These are phyloP conservation scores for Globisporangium cylindrosporum DNA, from an alignment of 352 stramenopile genomes.

Conservation along the genomic window DNA sequence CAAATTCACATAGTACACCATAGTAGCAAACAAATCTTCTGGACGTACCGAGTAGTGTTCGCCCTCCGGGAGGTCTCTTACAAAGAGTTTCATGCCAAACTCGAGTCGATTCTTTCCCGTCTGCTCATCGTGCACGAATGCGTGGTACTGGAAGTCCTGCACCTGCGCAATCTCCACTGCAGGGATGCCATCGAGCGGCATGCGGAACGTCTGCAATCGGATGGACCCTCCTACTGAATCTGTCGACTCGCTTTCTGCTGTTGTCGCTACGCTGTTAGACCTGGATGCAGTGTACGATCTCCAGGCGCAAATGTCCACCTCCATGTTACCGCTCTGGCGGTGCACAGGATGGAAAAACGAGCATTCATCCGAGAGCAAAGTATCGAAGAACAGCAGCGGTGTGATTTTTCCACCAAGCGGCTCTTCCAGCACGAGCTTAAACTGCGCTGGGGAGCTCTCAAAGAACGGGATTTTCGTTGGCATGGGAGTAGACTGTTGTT, in stretches of 20 bases:
- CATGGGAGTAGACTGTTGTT: neutral
- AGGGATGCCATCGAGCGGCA: slow-evolving; percentile 49
- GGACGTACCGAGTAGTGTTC: slow-evolving; percentile 55
- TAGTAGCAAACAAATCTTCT: neutral
- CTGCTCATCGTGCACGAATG: slow-evolving; percentile 26
- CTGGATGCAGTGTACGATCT: slow-evolving; percentile 9
- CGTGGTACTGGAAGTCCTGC: slow-evolving; percentile 64
- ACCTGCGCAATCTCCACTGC: slow-evolving; percentile 42
- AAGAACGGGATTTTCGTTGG: slow-evolving; percentile 47
- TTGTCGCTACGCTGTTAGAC: slow-evolving; percentile 9
- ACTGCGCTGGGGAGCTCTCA: slow-evolving; percentile 36
- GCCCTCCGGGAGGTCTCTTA: slow-evolving; percentile 42
- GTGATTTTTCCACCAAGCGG: slow-evolving; percentile 39
- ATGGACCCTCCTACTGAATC: slow-evolving; percentile 23
- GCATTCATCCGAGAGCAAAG: slow-evolving; percentile 51
- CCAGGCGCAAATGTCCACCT: slow-evolving; percentile 65
- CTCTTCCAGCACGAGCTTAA: slow-evolving; percentile 47
- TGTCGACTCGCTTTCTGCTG: neutral
- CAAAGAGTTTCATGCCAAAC: slow-evolving; percentile 70
- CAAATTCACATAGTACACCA: too few species aligned
- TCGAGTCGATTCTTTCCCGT: slow-evolving; percentile 40
- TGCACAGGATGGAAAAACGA: slow-evolving; percentile 41
- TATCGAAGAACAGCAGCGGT: slow-evolving; percentile 51
- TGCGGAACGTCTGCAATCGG: slow-evolving; percentile 55
- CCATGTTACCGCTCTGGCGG: slow-evolving; percentile 45